Conservation (phyloP, 495 filamentous ascomycete genomes). For the Penicillium tannophilum region DNA sequence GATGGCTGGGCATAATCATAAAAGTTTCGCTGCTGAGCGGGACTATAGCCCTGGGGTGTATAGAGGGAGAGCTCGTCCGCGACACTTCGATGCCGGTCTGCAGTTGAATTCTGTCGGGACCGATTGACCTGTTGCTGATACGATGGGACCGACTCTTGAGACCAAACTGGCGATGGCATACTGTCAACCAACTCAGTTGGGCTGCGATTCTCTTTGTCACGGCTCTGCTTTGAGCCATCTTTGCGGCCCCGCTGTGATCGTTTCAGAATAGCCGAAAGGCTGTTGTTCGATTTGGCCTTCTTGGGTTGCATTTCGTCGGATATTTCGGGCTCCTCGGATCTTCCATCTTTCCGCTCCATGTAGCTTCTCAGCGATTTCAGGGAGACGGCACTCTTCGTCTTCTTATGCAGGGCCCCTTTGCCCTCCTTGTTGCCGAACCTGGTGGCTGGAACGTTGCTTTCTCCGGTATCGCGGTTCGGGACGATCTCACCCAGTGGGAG, state of each 20-base stretch:
- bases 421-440: conserved; percentile 30
- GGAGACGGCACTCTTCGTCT: conserved; percentile 66
- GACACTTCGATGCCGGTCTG: conserved; percentile 44
- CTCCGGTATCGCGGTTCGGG: conserved; percentile 40
- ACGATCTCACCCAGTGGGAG: conserved; percentile 42
- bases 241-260: conserved; percentile 48
- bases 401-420: conserved; percentile 56
- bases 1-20: conserved; percentile 59
- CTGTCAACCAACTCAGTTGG: conserved; percentile 49
- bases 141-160: conserved; percentile 63
- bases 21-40: conserved; percentile 67
- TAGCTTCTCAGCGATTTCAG: conserved; percentile 62
- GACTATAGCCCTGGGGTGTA: conserved; percentile 61
- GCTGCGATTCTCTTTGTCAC: conserved; percentile 75
- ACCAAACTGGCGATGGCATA: conserved; percentile 74
- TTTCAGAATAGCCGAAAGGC: conserved; percentile 61
- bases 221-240: conserved; percentile 49
- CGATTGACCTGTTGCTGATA: conserved; percentile 37
- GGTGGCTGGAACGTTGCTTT: conserved; percentile 23
- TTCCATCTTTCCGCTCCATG: conserved; percentile 54
- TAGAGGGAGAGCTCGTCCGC: conserved; percentile 65
- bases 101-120: conserved; percentile 27
- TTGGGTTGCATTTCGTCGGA: conserved; percentile 59
- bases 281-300: conserved; percentile 83
- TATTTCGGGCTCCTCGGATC: conserved; percentile 46